phyloP scores from a whole-genome alignment of 2,329 filamentous ascomycete genomes.

The Nemania sp. region DNA sequence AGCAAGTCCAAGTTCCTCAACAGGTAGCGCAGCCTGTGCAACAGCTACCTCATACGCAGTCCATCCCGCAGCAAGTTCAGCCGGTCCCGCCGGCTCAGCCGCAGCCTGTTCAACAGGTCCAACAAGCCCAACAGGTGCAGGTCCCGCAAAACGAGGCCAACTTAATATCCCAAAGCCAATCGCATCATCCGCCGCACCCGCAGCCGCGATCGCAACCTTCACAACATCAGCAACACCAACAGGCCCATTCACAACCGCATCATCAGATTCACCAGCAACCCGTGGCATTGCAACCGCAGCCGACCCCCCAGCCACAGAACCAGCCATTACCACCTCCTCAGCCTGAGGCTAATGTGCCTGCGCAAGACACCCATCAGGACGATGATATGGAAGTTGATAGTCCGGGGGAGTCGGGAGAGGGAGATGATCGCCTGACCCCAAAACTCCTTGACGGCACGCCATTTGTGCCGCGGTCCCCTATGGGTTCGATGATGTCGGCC shows the following conservation, averaged over 20 bases:
- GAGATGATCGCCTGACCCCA: conserved; percentile 48
- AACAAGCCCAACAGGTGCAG: conserved; percentile 36
- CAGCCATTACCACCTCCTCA: conserved; percentile 37
- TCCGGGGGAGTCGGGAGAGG: conserved; percentile 51
- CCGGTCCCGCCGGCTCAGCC: conserved; percentile 33
- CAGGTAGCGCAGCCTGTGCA: conserved; percentile 39
- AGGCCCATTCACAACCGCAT: conserved; percentile 28
- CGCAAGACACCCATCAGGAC: conserved; percentile 47
- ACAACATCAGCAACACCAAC: conserved; percentile 27
- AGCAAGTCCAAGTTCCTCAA: conserved; percentile 26
- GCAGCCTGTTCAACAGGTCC: conserved; percentile 31
- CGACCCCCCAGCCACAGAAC: conserved; percentile 34
- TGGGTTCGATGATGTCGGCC: conserved; percentile 64
- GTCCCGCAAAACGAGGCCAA: conserved; percentile 38
- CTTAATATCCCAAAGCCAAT: conserved; percentile 38
- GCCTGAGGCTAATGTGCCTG: conserved; percentile 35
- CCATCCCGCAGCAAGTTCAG: conserved; percentile 36
- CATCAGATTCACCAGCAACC: conserved; percentile 41
- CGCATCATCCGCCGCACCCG: conserved; percentile 35
- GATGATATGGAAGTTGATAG: conserved; percentile 59
- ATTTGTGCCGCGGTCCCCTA: conserved; percentile 56
- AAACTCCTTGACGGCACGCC: conserved; percentile 54
- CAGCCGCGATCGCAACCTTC: conserved; percentile 30
- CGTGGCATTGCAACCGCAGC: conserved; percentile 35
- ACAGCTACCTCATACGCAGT: conserved; percentile 39